phyloP scores from a whole-genome alignment of 306 rosid species.

The Lagenaria siceraria region DNA sequence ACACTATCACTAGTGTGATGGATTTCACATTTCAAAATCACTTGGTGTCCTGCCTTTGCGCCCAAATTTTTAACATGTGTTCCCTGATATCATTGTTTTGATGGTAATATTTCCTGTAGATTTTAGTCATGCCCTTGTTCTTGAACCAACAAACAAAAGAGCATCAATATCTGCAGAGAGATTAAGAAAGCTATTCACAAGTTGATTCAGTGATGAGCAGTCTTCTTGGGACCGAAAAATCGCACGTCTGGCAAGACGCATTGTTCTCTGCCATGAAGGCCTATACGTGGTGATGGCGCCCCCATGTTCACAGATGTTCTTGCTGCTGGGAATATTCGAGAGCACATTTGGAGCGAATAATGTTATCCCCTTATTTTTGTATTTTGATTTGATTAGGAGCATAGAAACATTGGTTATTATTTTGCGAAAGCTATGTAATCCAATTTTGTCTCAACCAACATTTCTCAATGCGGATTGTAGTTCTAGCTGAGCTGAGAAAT shows the following conservation, averaged over 20 bases:
- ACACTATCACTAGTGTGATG: not conserved
- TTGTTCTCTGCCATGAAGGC: not conserved
- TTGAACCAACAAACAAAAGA: slow-evolving; percentile 96
- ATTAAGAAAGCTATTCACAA: slow-evolving; percentile 61
- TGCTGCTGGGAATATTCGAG: not conserved
- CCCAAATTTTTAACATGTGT: not conserved
- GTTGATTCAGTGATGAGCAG: slow-evolving; percentile 8
- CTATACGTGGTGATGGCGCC: not conserved
- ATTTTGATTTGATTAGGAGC: not conserved
- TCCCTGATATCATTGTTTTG: slow-evolving; percentile 1
- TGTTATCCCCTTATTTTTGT: not conserved
- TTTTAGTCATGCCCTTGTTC: slow-evolving; percentile 73
- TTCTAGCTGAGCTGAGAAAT: not conserved
- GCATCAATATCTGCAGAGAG: slow-evolving; percentile 68
- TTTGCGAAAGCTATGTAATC: not conserved
- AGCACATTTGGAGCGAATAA: not conserved
- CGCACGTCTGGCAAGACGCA: not conserved
- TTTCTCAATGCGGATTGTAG: not conserved
- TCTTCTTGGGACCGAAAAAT: not conserved
- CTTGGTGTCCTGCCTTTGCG: not conserved
- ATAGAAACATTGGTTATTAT: slow-evolving; percentile 3
- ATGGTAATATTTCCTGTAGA: slow-evolving; percentile 39
- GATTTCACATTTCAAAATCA: not conserved
- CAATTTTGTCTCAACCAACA: slow-evolving; percentile 3
- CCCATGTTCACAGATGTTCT: not conserved